Base-by-base conservation (phyloP, 2,329 filamentous ascomycete genomes). In the Monosporascus ibericus region DNA sequence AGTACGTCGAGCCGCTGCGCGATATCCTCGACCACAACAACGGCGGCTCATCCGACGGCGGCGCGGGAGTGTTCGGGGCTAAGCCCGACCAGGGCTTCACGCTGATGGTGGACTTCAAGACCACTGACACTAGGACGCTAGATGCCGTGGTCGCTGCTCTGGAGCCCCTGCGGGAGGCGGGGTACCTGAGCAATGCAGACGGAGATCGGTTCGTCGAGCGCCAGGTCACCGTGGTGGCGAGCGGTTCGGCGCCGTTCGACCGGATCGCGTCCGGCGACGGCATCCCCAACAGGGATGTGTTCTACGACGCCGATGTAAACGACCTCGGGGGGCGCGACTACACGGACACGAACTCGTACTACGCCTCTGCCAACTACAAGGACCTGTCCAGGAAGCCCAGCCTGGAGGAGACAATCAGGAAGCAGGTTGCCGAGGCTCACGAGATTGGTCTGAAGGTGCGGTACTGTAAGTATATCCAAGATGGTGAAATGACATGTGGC, bases 41-140 rank as follows among this genome's bases (percentile, higher is more conserved):
- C 38, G 60, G 58, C 1, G 63, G 63, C 8, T 59, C 51, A 38
- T 30, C 27, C 27, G 44, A 11, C 14, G 47, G 51, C 5, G 27
- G 44, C 22, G 50, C 48, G 27, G 58, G 57, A 17, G 49, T 62
- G 9, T 65, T 60, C 52, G 56, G 58, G 42, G 56, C 58, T 2
- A 48, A 52, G 5, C 61, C 61, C 11, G 40, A 36, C 18, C 64
- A 61, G 37, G 59, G 60, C 24, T 30, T 66, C 15, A 54, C 56
- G 25, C 37, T 66, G 25, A 60, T 66, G 5, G 57, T 66, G 24
- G 63, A 66, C 50, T 65, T 66, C 56, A 66, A 66, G 58, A 65
- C 60, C 0, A 59, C 54, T 24, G 55, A 57, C 44, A 46, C 40
- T 9, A 51, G 48, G 7, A 65, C 62, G 1, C 55, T 65, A 5